Conservation (phyloP, 225 moss, liverwort and hornwort genomes). For the Lunularia cruciata region DNA sequence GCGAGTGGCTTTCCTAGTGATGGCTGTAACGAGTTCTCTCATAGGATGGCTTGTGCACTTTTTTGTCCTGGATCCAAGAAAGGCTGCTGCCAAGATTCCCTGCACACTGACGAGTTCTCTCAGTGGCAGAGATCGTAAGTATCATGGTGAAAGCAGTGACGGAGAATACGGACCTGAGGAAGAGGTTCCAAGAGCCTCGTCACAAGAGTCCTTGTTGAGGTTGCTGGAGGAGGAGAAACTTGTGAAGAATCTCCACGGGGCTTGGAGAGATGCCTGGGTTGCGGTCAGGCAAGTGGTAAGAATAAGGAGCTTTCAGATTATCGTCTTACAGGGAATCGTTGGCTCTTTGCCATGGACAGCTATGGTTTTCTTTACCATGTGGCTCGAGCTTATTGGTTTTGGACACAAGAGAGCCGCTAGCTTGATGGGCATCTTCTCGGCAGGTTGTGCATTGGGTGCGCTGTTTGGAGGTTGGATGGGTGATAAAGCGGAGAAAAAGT, state of each 20-base stretch:
- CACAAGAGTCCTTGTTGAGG: background rate
- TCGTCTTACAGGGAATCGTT: slow-evolving; percentile 88
- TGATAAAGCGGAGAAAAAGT: slow-evolving; percentile 68
- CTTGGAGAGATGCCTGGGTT: slow-evolving; percentile 84
- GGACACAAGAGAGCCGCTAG: slow-evolving; percentile 89
- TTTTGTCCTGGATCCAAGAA: slow-evolving; percentile 68
- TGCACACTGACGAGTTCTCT: slow-evolving; percentile 27
- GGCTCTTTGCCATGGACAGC: slow-evolving; percentile 98
- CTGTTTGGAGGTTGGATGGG: slow-evolving; percentile 91
- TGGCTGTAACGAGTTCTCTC: slow-evolving; percentile 61
- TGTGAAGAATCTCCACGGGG: slow-evolving; percentile 62
- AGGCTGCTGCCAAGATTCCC: slow-evolving; percentile 2
- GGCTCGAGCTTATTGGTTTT: slow-evolving; percentile 94
- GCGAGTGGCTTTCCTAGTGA: slow-evolving; percentile 77
- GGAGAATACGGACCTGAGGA: background rate
- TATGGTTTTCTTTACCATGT: slow-evolving; percentile 98
- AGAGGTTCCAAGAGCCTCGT: background rate
- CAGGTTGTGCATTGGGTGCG: slow-evolving; percentile 78
- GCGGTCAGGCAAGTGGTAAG: slow-evolving; percentile 79
- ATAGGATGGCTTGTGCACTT: slow-evolving; percentile 94
- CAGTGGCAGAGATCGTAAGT: slow-evolving; percentile 27
- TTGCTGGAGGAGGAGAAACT: slow-evolving; percentile 46
- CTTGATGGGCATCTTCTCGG: slow-evolving; percentile 83
- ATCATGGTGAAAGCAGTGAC: slow-evolving; percentile 8
- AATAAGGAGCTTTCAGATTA: slow-evolving; percentile 82